These are phyloP conservation scores for Mycena kentingensis DNA, from an alignment of 768 basidiomycete species.

Conservation along the genomic window DNA sequence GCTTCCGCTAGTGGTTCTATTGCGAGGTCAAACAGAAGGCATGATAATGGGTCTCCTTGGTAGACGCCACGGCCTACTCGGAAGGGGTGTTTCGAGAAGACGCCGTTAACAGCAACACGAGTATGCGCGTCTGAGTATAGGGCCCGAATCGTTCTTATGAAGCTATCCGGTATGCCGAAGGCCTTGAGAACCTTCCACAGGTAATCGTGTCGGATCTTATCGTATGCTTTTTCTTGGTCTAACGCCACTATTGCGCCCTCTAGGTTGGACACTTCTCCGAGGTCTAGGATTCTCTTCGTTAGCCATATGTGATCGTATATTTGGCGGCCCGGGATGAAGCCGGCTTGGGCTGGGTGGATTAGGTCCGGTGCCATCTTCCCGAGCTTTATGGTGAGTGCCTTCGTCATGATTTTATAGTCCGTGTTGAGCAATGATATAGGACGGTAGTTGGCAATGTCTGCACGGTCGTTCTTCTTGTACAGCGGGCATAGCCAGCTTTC, in stretches of 20 bases:
- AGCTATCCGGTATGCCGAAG: slow-evolving; percentile 5
- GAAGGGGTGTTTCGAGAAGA: slow-evolving; percentile 10
- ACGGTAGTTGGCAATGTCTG: not conserved
- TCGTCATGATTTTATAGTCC: not conserved
- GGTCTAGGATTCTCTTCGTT: slow-evolving; percentile 6
- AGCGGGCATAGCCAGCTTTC: not conserved
- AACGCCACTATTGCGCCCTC: slow-evolving; percentile 3
- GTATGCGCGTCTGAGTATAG: slow-evolving; percentile 17
- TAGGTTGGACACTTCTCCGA: not conserved
- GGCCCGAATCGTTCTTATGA: slow-evolving; percentile 15
- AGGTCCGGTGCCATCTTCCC: not conserved
- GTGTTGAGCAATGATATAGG: not conserved
- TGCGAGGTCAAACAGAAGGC: slow-evolving; percentile 40
- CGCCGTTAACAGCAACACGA: slow-evolving; percentile 11
- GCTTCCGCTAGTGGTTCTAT: slow-evolving; percentile 40
- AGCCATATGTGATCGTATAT: slow-evolving; percentile 28
- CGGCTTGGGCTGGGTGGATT: slow-evolving; percentile 2
- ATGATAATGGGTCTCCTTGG: slow-evolving; percentile 41
- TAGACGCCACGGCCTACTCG: slow-evolving; percentile 16
- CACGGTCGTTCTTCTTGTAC: not conserved
- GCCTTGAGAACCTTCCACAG: too few species aligned
- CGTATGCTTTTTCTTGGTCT: not conserved
- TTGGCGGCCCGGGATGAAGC: slow-evolving; percentile 23
- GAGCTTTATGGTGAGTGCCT: not conserved
- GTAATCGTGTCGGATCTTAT: too few species aligned